Conservation (phyloP, 1,139 yeast genomes). For the Yamadazyma songkhlaensis region DNA sequence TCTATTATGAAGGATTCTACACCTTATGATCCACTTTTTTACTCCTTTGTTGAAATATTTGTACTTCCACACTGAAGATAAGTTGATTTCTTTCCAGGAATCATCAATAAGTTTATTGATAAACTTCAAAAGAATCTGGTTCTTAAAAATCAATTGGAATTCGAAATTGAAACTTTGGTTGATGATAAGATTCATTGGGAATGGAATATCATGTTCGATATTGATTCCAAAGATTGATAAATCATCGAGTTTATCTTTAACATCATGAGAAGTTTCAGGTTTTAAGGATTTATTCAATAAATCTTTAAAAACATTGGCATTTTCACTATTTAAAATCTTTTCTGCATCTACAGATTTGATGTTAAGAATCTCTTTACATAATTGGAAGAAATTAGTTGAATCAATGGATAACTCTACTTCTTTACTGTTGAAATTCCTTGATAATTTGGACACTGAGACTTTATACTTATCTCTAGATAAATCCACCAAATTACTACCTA, state of each 20-base stretch:
- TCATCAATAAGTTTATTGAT: conserved; percentile 58
- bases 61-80: conserved; percentile 66
- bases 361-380: conserved; percentile 61
- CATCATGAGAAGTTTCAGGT: conserved; percentile 12
- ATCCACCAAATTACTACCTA: conserved; percentile 32
- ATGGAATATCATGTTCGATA: conserved; percentile 71
- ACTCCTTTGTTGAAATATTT: conserved; percentile 38
- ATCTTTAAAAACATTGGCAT: conserved; percentile 31
- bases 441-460: conserved; percentile 29
- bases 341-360: conserved; percentile 66
- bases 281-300: conserved; percentile 37
- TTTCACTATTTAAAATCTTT: conserved; percentile 39
- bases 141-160: conserved; percentile 77
- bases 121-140: conserved; percentile 61
- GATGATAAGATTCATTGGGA: conserved; percentile 77
- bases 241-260: conserved; percentile 39
- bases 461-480: conserved; percentile 32
- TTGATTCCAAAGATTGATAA: conserved; percentile 46
- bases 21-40: conserved; percentile 55
- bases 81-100: conserved; percentile 73
- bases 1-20: conserved; percentile 56
- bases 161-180: conserved; percentile 71
- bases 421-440: conserved; percentile 12
- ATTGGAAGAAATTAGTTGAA: conserved; percentile 47
- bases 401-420: conserved; percentile 30